These are phyloP conservation scores for Viola pubescens DNA, from an alignment of 441 rosid genomes.

Conservation along the genomic window DNA sequence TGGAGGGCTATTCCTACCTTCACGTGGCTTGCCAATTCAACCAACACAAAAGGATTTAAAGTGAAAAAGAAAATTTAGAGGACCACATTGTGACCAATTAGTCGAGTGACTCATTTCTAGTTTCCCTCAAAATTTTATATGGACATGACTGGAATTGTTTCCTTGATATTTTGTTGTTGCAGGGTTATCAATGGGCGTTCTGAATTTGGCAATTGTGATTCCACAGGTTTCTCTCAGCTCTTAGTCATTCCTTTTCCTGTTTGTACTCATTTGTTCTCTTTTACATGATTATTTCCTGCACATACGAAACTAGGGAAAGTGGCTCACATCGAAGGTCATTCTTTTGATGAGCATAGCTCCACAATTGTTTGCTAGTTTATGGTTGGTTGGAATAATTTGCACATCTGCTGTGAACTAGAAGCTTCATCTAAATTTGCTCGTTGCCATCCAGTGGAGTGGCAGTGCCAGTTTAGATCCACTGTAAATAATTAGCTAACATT, in stretches of 20 bases:
- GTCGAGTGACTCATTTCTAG: too few species aligned
- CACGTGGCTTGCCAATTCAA: too few species aligned
- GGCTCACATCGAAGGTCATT: not conserved
- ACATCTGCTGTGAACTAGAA: not conserved
- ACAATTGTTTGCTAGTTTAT: not conserved
- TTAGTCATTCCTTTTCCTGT: conserved; percentile 5
- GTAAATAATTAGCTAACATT: too few species aligned
- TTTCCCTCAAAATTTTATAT: not conserved
- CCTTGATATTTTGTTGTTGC: conserved; percentile 22
- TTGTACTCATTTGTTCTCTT: not conserved
- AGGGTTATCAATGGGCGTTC: conserved; percentile 96
- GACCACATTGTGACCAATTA: too few species aligned
- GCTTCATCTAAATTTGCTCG: not conserved
- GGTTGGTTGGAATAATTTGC: too few species aligned
- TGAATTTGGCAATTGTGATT: conserved; percentile 84
- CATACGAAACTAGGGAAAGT: not conserved
- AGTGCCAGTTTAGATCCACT: too few species aligned
- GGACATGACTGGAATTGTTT: conserved; percentile 17
- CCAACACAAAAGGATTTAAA: too few species aligned
- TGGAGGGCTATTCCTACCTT: too few species aligned
- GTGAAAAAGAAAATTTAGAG: too few species aligned
- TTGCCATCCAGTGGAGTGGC: too few species aligned
- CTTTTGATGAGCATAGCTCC: not conserved
- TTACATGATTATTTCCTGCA: not conserved
- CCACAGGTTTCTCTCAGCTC: conserved; percentile 62